These are phyloP conservation scores for Ceratocystis colombiana DNA, from an alignment of 2,329 filamentous ascomycete genomes.

Conservation along the genomic window DNA sequence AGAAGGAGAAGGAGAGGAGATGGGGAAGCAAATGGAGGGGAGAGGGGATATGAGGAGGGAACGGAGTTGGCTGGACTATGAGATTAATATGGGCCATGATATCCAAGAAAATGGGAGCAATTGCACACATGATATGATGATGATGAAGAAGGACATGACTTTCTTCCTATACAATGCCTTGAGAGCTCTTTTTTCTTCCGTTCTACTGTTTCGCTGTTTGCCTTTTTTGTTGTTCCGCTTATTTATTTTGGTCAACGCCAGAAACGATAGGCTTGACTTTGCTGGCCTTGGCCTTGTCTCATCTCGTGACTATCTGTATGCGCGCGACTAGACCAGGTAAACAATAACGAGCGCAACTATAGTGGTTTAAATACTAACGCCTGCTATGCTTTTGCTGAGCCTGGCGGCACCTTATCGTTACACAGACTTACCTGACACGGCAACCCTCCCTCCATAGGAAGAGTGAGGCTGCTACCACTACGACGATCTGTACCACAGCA, in stretches of 20 bases:
- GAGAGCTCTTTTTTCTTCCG: neutral
- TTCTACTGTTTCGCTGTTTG: too few relatives aligned
- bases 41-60: too few relatives aligned
- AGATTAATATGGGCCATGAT: slow-evolving; percentile 14
- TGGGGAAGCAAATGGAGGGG: too few relatives aligned
- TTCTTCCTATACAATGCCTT: neutral
- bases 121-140: slow-evolving; percentile 11
- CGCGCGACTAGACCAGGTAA: too few relatives aligned
- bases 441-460: slow-evolving; percentile 54
- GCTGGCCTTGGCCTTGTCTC: too few relatives aligned
- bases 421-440: slow-evolving; percentile 36
- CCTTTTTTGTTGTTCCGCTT: neutral
- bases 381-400: neutral
- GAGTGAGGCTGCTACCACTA: slow-evolving; percentile 47
- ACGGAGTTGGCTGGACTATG: neutral
- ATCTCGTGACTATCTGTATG: too few relatives aligned
- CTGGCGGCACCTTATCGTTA: neutral
- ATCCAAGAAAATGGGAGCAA: slow-evolving; percentile 11
- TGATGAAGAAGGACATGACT: neutral
- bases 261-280: neutral
- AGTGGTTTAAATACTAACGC: too few relatives aligned
- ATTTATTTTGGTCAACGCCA: neutral
- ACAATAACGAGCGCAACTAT: too few relatives aligned
- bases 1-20: neutral
- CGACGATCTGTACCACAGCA: slow-evolving; percentile 33